Base-by-base conservation (phyloP, 176 grass and related monocot genomes). In the Microstegium vimineum region DNA sequence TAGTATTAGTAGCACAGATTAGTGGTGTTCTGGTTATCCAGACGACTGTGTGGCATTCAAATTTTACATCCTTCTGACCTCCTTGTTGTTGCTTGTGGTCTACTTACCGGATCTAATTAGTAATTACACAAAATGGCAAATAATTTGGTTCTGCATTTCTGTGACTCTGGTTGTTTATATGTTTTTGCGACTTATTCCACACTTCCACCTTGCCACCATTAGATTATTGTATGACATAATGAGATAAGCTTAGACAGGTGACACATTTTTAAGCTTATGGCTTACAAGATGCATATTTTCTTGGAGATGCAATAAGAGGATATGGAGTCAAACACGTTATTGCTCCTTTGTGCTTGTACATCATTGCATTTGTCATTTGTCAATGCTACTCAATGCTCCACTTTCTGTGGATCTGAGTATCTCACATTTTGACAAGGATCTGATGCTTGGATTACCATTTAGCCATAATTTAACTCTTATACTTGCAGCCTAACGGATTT, bases 301-400 rank as follows among this genome's bases (percentile, higher is more conserved):
- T 77, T n/a, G 72, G 66, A 42, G 16, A 52, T 82, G n/a, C 31
- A 90, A 7, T 61, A 46, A 23, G 20, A 81, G 45, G 37, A 60
- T 82, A 46, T 57, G 5, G 18, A 66, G 14, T 64, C 6, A 15
- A 57, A 63, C 16, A 71, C 54, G 26, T 45, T 82, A n/a, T 46
- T 66, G 17, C 52, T 22, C 43, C 15, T 64, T 70, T 85, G n/a
- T 46, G 66, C 8, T 37, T 77, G 9, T 27, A 71, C 71, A 63
- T 17, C 16, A 20, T 52, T 1, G 47, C 32, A 43, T 77, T 56
- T 46, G 1, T 25, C 28, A 68, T 72, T 59, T 34, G n/a, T 60
- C 8, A 38, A 28, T 1, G 8, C 57, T 74, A 11, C 69, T 38
- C 60, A 25, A 30, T 71, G 2, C 46, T 65, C 1, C 35, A 68